Base-by-base conservation (phyloP, 768 basidiomycete genomes). In the Pisolithus microcarpus region DNA sequence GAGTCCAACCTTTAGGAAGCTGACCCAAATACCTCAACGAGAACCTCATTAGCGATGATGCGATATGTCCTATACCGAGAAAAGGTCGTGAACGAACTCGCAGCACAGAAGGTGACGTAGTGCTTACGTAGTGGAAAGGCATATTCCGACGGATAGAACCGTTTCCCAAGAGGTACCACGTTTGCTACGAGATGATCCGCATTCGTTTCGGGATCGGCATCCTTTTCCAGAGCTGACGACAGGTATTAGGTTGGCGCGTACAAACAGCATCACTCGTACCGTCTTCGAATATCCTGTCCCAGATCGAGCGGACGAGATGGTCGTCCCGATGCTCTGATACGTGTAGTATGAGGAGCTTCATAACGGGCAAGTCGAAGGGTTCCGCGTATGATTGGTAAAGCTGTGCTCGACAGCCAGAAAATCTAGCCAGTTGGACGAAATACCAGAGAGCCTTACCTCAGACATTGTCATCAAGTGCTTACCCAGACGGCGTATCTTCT, bases 281-380 rank as follows among this genome's bases (percentile, higher is more conserved):
- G 54, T 86, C 81, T 46, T 88, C 82, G 54, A 96, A 80, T 57
- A 98, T 82, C 56, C 80, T 81, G 56, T 85, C 84, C 95, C 95
- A 98, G 15, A 94, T 91, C 4, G 86, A 82, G 50, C 81, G 77
- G 16, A 91, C 83, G 31, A 95, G 70, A 43, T 75, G 78, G 52
- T 90, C 85, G 56, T 98, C 91, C 4, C 84, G 82, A 63, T 95
- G 91, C 64, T 94, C 92, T 7, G 95, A 94, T 7, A 95, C 87
- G 64, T 96, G 87, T 49, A 97, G 75, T 62, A 95, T 93, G 24
- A 96, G 76, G 6, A 99, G 75, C 63, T 92, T 91, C 65, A 91
- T 82, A 37, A 83, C 75, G 5, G 87, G 81, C 13, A 96, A 74
- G 57, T 91, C 83, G 58, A 93, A 89, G 5, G 92, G 86, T 46